Conservation (phyloP, 805 yeast species). For the Lachancea lanzarotensis region DNA sequence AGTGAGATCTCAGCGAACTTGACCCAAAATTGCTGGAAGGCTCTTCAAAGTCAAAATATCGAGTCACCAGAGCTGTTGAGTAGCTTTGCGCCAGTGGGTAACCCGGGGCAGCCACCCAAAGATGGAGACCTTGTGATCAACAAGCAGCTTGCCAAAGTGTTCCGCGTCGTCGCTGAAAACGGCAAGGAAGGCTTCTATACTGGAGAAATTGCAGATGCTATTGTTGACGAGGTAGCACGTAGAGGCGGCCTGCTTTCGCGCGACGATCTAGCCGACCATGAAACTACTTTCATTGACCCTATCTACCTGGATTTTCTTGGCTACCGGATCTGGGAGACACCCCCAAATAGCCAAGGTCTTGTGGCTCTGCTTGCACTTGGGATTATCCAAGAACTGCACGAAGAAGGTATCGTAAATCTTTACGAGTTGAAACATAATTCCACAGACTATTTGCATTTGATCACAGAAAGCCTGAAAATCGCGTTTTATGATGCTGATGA, state of each 20-base stretch:
- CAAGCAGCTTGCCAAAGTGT: conserved; percentile 44
- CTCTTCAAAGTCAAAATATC: conserved; percentile 28
- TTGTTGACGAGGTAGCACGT: conserved; percentile 44
- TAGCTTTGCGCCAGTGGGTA: conserved; percentile 35
- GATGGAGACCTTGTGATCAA: conserved; percentile 56
- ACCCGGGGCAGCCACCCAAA: conserved; percentile 41
- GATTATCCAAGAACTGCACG: conserved; percentile 49
- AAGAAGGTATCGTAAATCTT: conserved; percentile 40
- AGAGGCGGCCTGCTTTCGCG: conserved; percentile 51
- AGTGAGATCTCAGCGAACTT: conserved; percentile 51
- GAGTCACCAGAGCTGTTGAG: conserved; percentile 24
- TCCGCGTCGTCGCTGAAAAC: conserved; percentile 43
- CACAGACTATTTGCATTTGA: conserved; percentile 57
- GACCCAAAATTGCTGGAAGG: conserved; percentile 38
- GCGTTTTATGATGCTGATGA: conserved; percentile 73
- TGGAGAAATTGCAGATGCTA: conserved; percentile 63
- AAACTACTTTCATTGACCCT: conserved; percentile 61
- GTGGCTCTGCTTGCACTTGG: conserved; percentile 71
- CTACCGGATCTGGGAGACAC: conserved; percentile 66
- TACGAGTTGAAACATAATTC: conserved; percentile 52
- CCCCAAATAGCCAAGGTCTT: conserved; percentile 79
- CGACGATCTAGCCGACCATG: conserved; percentile 53
- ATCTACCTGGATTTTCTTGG: conserved; percentile 48
- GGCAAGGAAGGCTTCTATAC: conserved; percentile 66
- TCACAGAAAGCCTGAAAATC: conserved; percentile 66